Percentiles rank a stretch among this genome's conserved stretches.
phyloP scores from a whole-genome alignment of 2,329 filamentous ascomycete genomes.

The Aspergillus sp. region DNA sequence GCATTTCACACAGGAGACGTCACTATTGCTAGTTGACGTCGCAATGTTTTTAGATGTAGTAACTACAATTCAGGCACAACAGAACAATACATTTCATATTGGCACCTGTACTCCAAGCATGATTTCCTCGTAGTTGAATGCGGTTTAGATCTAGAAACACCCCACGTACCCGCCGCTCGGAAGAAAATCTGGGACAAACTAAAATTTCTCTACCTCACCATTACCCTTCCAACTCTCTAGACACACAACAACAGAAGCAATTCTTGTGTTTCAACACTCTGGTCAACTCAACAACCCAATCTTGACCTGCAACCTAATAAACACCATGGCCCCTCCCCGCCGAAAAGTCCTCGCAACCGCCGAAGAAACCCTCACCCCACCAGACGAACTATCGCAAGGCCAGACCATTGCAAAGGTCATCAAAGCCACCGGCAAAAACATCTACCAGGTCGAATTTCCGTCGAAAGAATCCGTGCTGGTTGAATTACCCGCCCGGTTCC shows the following conservation, averaged over 20 bases:
- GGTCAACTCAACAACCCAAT: background rate
- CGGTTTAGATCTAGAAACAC: too few relatives aligned
- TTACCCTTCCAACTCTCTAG: background rate
- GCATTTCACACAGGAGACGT: too few relatives aligned
- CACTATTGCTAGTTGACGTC: too few relatives aligned
- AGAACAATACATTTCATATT: too few relatives aligned
- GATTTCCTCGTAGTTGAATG: too few relatives aligned
- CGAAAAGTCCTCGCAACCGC: constrained; percentile 71
- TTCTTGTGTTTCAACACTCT: too few relatives aligned
- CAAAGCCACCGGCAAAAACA: constrained; percentile 79
- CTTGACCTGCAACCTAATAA: background rate
- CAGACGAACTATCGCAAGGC: constrained; percentile 46
- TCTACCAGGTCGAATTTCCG: constrained; percentile 73
- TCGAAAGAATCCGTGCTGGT: constrained; percentile 61
- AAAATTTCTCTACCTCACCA: background rate
- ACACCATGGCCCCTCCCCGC: constrained; percentile 64
- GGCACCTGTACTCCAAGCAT: too few relatives aligned
- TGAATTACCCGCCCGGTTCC: constrained; percentile 77
- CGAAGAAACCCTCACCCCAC: constrained; percentile 59
- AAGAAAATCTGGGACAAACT: background rate
- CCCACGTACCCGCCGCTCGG: background rate
- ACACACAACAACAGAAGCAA: too few relatives aligned
- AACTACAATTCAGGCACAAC: too few relatives aligned
- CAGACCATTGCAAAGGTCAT: constrained; percentile 68
- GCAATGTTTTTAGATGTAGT: too few relatives aligned